A percentile compares a stretch with the other conserved stretches of the same genome.
phyloP scores from a whole-genome alignment of 768 basidiomycete species.

The Leccinellum luteum region DNA sequence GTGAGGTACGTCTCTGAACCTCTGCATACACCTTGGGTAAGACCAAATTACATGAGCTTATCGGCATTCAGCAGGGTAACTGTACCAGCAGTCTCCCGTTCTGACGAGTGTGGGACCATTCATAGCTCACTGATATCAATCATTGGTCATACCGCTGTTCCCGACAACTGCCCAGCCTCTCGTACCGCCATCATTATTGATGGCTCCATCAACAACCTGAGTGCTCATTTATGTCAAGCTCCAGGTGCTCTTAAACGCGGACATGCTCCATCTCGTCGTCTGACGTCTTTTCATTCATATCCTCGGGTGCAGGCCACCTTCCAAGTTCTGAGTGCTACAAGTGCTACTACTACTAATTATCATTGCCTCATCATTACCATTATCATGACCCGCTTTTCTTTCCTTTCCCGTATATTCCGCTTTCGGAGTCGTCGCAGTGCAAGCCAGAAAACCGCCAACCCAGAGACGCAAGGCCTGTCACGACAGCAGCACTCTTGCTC shows the following conservation, averaged over 20 bases:
- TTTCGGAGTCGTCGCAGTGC: conserved; percentile 8
- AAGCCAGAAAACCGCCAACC: neutral
- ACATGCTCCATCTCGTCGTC: neutral
- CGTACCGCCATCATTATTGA: neutral
- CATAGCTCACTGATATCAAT: neutral
- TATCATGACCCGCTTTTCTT: conserved; percentile 18
- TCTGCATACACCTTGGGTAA: neutral
- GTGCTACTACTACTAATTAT: neutral
- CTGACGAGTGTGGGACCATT: neutral
- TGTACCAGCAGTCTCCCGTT: neutral
- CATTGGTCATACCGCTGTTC: neutral
- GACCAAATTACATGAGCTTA: too few relatives aligned
- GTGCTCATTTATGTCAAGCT: neutral
- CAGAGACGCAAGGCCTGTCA: neutral
- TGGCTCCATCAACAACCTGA: neutral
- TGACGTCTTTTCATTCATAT: neutral
- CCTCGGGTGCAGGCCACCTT: conserved; percentile 16
- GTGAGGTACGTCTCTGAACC: neutral
- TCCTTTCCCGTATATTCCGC: conserved; percentile 19
- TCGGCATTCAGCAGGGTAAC: neutral
- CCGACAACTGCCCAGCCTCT: neutral
- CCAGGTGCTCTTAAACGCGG: neutral
- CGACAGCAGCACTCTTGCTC: neutral
- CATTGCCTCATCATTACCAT: neutral
- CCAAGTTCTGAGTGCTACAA: neutral